Evolutionary conservation across 176 grass and related monocot genomes (phyloP).

Genomic region (Musa itinerans): DNA sequence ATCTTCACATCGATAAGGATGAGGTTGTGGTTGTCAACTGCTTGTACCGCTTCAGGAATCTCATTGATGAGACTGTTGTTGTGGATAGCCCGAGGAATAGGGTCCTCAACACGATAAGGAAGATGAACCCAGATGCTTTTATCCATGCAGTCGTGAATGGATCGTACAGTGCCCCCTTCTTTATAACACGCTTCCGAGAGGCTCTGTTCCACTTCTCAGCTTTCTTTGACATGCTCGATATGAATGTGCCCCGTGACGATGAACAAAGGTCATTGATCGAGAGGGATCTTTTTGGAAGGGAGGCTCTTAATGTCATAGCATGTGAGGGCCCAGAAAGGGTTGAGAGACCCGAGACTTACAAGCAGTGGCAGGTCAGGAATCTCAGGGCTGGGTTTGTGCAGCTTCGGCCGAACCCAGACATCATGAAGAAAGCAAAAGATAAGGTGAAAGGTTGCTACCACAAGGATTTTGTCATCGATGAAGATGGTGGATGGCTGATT

Average conservation of each 20-base stretch:
- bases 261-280: slow-evolving; percentile 72
- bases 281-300: slow-evolving; percentile 76
- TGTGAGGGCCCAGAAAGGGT: slow-evolving; percentile 91
- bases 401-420: slow-evolving; percentile 47
- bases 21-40: slow-evolving; percentile 95
- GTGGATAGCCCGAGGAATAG: slow-evolving; percentile 88
- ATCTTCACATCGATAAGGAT: slow-evolving; percentile 58
- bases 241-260: slow-evolving; percentile 70
- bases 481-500: slow-evolving; percentile 79
- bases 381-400: slow-evolving; percentile 87
- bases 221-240: slow-evolving; percentile 87
- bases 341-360: slow-evolving; percentile 91
- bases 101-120: slow-evolving; percentile 89
- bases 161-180: slow-evolving; percentile 91
- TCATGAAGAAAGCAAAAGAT: slow-evolving; percentile 81
- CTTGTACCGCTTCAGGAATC: slow-evolving; percentile 86
- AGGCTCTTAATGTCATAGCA: slow-evolving; percentile 92
- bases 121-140: slow-evolving; percentile 79
- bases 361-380: slow-evolving; percentile 97
- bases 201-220: slow-evolving; percentile 89
- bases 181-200: slow-evolving; percentile 88
- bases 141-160: slow-evolving; percentile 94
- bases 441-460: slow-evolving; percentile 83
- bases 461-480: slow-evolving; percentile 96
- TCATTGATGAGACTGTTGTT: slow-evolving; percentile 87